Conservation (phyloP, 164 flowering plant species). For the Echeveria elegans region DNA sequence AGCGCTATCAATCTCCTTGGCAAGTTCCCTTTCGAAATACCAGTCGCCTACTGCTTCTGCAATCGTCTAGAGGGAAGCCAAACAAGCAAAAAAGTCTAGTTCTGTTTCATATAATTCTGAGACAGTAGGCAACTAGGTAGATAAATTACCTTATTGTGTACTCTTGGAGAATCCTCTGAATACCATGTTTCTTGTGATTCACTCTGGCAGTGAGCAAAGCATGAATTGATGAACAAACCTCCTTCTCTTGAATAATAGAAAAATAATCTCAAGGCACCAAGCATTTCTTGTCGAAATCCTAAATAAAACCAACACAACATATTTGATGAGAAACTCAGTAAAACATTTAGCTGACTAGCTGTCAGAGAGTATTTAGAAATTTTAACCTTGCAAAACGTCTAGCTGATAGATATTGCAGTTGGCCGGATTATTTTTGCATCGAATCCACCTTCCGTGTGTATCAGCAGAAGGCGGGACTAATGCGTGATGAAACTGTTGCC, state of each 20-base stretch:
- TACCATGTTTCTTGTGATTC: slow-evolving; percentile 88
- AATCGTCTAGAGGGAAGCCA: slow-evolving; percentile 42
- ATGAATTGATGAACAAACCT: slow-evolving; percentile 82
- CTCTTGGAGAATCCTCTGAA: slow-evolving; percentile 59
- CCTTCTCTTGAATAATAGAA: slow-evolving; percentile 31
- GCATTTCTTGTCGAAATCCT: slow-evolving; percentile 73
- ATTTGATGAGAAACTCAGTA: too few relatives aligned
- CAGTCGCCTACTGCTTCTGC: slow-evolving; percentile 86
- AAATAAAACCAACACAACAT: slow-evolving; percentile 7
- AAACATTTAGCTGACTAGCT: not conserved
- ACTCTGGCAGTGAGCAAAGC: slow-evolving; percentile 95
- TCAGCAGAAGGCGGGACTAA: slow-evolving; percentile 81
- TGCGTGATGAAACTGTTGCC: slow-evolving; percentile 59
- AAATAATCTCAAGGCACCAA: slow-evolving; percentile 39
- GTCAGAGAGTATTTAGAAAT: not conserved
- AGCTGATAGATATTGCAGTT: slow-evolving; percentile 44
- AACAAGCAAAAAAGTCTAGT: too few relatives aligned
- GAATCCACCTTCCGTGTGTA: slow-evolving; percentile 52
- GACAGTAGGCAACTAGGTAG: too few relatives aligned
- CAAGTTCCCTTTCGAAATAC: slow-evolving; percentile 52
- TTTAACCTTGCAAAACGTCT: slow-evolving; percentile 62
- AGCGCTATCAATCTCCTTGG: slow-evolving; percentile 56
- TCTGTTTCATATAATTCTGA: too few relatives aligned
- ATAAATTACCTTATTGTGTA: slow-evolving; percentile 63
- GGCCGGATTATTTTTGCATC: slow-evolving; percentile 51